Base-by-base conservation (phyloP, 2,329 filamentous ascomycete genomes). In the Ramularia collo-cygni region DNA sequence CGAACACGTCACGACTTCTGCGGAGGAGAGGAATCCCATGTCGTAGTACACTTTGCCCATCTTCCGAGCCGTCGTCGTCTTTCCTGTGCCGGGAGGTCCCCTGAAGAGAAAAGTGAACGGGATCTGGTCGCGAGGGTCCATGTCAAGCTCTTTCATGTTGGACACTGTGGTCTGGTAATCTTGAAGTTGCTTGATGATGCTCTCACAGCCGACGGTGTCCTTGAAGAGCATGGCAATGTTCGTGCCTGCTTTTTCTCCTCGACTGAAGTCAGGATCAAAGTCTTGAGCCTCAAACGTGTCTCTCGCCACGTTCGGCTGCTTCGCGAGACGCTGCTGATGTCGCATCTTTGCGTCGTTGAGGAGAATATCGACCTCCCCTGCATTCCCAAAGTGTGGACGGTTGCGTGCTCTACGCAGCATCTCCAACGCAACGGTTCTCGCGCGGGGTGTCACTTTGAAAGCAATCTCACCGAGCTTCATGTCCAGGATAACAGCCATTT, bases 31-130 rank as follows among this genome's bases (percentile, higher is more conserved):
- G 24, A 88, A 75, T 0, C 82, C 82, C 70, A 87, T 76, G 50
- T 88, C 78, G 53, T 85, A 88, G 53, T 77, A 89, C 0, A 89
- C 67, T 46, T 85, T 75, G 3, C 83, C 83, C 71, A 89, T 84
- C 45, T 80, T 83, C n/a, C 72, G 65, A 0, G 85, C 85, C 0
- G 74, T 85, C 0, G 79, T 80, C 0, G 83, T 86, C 53, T 88
- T 88, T 0, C 83, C 84, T 0, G 83, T 87, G 0, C 74, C 80
- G 10, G 79, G 78, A 37, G 74, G 68, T 0, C 83, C 82, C 0
- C 75, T 71, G 61, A 86, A 86, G 0, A 86, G 51, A 48, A 85
- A 85, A 44, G 74, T 81, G 56, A 82, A 83, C 0, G 81, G 79
- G 0, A 85, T 69, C 8, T 74, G 62, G 6, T 75, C 68, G 6